These are phyloP conservation scores for Oleoguttula mirabilis DNA, from an alignment of 495 filamentous ascomycete genomes.

Conservation along the genomic window DNA sequence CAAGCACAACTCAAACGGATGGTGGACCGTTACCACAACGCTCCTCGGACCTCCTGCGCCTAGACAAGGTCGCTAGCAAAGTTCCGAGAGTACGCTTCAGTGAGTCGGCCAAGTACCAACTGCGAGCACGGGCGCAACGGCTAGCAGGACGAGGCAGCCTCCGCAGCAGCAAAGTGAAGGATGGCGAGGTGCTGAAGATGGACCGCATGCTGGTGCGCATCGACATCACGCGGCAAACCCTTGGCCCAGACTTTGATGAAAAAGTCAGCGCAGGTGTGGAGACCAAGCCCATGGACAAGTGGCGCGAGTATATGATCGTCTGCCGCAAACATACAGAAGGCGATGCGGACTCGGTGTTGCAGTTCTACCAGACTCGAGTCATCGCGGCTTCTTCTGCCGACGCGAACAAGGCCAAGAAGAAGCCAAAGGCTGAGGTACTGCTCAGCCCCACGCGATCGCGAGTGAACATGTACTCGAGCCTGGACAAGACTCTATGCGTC, in stretches of 20 bases:
- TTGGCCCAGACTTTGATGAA: constrained; percentile 51
- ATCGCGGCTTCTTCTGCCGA: constrained; percentile 48
- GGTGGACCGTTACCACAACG: neutral
- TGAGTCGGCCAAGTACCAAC: constrained; percentile 21
- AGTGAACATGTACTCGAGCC: constrained; percentile 58
- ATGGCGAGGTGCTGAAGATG: constrained; percentile 59
- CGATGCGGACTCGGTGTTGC: constrained; percentile 45
- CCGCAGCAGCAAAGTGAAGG: constrained; percentile 28
- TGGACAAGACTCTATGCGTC: constrained; percentile 62
- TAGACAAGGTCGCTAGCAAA: constrained; percentile 1
- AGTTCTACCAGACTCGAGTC: constrained; percentile 55
- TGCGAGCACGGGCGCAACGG: constrained; percentile 23
- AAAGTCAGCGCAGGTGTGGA: constrained; percentile 52
- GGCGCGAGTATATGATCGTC: constrained; percentile 61
- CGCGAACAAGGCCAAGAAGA: constrained; percentile 36
- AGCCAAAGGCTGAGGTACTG: constrained; percentile 45
- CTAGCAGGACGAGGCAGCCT: constrained; percentile 21
- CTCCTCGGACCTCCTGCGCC: neutral
- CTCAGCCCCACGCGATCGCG: constrained; percentile 42
- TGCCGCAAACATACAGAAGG: constrained; percentile 40
- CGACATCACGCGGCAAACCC: constrained; percentile 41
- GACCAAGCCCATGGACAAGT: constrained; percentile 50
- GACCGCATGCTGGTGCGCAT: constrained; percentile 63
- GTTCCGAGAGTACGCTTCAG: constrained; percentile 13
- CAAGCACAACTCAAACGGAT: neutral